phyloP scores from a whole-genome alignment of 257 asterid genomes.

The Ajuga chamaepitys region DNA sequence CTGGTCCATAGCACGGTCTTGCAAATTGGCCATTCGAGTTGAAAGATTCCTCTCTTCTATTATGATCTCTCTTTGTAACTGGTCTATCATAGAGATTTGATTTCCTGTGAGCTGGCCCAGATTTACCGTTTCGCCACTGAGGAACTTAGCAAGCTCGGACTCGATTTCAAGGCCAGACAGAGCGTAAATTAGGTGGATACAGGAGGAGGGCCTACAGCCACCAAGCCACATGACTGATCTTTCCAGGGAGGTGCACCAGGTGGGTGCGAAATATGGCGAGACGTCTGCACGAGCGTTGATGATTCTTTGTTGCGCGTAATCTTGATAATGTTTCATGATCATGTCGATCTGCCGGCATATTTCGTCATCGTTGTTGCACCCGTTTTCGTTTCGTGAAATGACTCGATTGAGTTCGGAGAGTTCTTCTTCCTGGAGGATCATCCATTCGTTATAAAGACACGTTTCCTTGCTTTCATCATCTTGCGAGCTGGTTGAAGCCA shows the following conservation, averaged over 20 bases:
- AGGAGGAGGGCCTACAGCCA: conserved; percentile 51
- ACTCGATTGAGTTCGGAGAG: conserved; percentile 33
- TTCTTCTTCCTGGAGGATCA: conserved; percentile 38
- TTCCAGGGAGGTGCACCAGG: conserved; percentile 47
- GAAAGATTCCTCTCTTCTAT: conserved; percentile 28
- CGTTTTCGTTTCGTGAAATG: background rate
- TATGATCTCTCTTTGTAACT: conserved; percentile 28
- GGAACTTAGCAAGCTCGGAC: conserved; percentile 22
- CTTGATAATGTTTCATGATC: conserved; percentile 22
- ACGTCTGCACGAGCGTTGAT: conserved; percentile 22
- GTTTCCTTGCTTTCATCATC: conserved; percentile 24
- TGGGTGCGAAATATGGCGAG: conserved; percentile 39
- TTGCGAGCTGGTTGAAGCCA: conserved; percentile 9
- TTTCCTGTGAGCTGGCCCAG: conserved; percentile 22
- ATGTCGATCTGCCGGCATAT: conserved; percentile 24
- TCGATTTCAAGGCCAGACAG: conserved; percentile 35
- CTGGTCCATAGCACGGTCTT: conserved; percentile 32
- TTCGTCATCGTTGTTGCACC: conserved; percentile 4
- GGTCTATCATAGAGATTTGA: conserved; percentile 29
- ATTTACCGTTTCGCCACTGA: conserved; percentile 22
- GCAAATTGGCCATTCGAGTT: conserved; percentile 27
- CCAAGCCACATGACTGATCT: conserved; percentile 47
- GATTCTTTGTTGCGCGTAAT: conserved; percentile 21
- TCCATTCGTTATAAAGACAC: conserved; percentile 28
- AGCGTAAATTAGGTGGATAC: conserved; percentile 34